Percentiles rank a stretch among this genome's conserved stretches.
Evolutionary conservation across 1,284 basidiomycete genomes (phyloP).

Genomic region (Cystobasidiaceae sp.): DNA sequence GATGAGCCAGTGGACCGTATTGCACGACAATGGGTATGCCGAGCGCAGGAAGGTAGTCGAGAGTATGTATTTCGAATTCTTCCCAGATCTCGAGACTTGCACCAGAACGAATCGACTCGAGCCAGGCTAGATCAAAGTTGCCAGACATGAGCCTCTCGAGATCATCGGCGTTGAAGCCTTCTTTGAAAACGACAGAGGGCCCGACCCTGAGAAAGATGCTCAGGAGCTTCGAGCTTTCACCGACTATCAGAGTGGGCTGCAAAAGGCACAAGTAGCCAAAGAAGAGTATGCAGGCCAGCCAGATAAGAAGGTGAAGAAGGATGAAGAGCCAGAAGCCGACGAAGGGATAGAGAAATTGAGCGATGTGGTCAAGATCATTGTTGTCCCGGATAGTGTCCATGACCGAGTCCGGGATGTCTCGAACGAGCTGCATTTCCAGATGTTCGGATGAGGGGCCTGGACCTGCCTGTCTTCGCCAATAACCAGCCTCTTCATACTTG

Average conservation of each 20-base stretch:
- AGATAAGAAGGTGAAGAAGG: background rate
- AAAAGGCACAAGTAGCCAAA: slow-evolving; percentile 1
- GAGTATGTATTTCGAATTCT: background rate
- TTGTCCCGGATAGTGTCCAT: background rate
- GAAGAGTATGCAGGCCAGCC: background rate
- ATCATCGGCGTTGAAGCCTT: background rate
- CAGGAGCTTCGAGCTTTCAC: background rate
- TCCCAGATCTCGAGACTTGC: background rate
- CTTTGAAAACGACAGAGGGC: background rate
- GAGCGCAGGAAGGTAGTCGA: background rate
- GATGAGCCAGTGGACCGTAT: slow-evolving; percentile 8
- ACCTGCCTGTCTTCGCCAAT: background rate
- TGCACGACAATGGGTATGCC: background rate
- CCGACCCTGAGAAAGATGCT: background rate
- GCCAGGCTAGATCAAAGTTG: background rate
- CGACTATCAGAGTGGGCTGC: slow-evolving; percentile 5
- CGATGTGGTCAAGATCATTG: slow-evolving; percentile 5
- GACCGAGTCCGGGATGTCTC: background rate
- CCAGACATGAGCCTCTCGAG: background rate
- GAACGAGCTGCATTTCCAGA: background rate
- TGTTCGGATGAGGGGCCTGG: slow-evolving; percentile 2
- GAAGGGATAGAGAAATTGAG: slow-evolving; percentile 1
- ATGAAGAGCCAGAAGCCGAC: slow-evolving; percentile 5
- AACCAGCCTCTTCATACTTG: background rate
- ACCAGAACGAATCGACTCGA: background rate